Conservation (phyloP, 2,329 filamentous ascomycete genomes). For the Fusarium anthophilum region DNA sequence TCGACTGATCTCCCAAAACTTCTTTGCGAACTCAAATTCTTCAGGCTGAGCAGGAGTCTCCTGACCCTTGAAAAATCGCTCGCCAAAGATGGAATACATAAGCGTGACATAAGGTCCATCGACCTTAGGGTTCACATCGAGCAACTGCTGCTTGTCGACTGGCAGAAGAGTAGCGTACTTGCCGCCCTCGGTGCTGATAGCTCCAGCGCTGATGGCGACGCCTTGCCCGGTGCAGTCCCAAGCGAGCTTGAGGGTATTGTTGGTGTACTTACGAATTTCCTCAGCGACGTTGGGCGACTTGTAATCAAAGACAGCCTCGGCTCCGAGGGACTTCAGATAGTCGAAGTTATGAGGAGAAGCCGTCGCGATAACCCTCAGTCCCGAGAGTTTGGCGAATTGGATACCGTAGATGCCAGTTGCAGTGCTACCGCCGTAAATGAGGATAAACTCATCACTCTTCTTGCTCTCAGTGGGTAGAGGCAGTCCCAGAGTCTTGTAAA, state of each 20-base stretch:
- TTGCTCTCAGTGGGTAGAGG: slow-evolving; percentile 55
- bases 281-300: slow-evolving; percentile 36
- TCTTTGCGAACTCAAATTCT: slow-evolving; percentile 6
- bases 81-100: slow-evolving; percentile 19
- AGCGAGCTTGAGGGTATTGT: slow-evolving; percentile 35
- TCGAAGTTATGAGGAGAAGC: slow-evolving; percentile 49
- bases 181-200: slow-evolving; percentile 1
- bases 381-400: slow-evolving; percentile 52
- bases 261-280: slow-evolving; percentile 40
- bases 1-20: slow-evolving; percentile 7
- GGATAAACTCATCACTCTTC: slow-evolving; percentile 49
- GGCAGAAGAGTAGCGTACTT: slow-evolving; percentile 4
- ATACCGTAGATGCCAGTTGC: slow-evolving; percentile 64
- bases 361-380: slow-evolving; percentile 49
- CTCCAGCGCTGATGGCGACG: background rate
- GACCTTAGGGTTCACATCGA: background rate
- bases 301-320: slow-evolving; percentile 58
- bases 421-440: slow-evolving; percentile 60
- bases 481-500: slow-evolving; percentile 57
- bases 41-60: slow-evolving; percentile 1
- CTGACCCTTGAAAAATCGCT: background rate
- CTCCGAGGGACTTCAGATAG: slow-evolving; percentile 51
- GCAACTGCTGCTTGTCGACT: background rate
- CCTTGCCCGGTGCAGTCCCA: slow-evolving; percentile 36
- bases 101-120: slow-evolving; percentile 9